Evolutionary conservation across 2,329 filamentous ascomycete genomes (phyloP).

Genomic region (Cladosporium sp.): DNA sequence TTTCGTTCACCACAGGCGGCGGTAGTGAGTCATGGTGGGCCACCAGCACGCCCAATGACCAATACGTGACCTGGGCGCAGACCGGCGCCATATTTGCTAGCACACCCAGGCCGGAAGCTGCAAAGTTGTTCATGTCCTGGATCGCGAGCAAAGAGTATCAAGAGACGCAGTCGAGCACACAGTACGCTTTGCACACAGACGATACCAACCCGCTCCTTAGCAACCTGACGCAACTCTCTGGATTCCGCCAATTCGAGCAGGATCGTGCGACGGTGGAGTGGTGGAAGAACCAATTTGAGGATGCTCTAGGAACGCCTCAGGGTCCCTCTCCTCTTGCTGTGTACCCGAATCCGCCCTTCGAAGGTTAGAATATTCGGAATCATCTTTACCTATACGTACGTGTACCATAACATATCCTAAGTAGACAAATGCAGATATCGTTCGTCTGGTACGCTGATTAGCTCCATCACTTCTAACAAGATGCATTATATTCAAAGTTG

Average conservation of each 20-base stretch:
- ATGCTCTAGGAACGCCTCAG: too few relatives aligned
- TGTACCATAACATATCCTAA: too few relatives aligned
- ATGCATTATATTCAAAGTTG: too few relatives aligned
- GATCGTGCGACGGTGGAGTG: too few relatives aligned
- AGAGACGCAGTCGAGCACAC: conserved; percentile 13
- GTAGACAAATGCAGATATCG: too few relatives aligned
- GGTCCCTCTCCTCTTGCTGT: too few relatives aligned
- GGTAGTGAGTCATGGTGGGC: background rate
- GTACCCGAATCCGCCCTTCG: too few relatives aligned
- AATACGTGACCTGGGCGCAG: conserved; percentile 47
- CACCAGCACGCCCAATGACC: conserved; percentile 21
- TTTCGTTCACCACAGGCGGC: conserved; percentile 17
- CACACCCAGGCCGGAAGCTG: conserved; percentile 43
- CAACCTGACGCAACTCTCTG: conserved; percentile 15
- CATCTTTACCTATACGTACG: too few relatives aligned
- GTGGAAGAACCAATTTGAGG: too few relatives aligned
- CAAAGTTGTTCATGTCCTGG: conserved; percentile 46
- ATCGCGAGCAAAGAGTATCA: conserved; percentile 13
- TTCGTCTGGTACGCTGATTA: too few relatives aligned
- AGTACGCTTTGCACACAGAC: conserved; percentile 9
- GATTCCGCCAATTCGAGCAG: conserved; percentile 5
- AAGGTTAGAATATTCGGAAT: too few relatives aligned
- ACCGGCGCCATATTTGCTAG: conserved; percentile 43
- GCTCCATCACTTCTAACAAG: too few relatives aligned
- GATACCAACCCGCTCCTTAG: background rate